Percentiles rank a stretch among this genome's conserved stretches.
Conservation (phyloP, 495 filamentous ascomycete species). For the Talaromyces proteolyticus region DNA sequence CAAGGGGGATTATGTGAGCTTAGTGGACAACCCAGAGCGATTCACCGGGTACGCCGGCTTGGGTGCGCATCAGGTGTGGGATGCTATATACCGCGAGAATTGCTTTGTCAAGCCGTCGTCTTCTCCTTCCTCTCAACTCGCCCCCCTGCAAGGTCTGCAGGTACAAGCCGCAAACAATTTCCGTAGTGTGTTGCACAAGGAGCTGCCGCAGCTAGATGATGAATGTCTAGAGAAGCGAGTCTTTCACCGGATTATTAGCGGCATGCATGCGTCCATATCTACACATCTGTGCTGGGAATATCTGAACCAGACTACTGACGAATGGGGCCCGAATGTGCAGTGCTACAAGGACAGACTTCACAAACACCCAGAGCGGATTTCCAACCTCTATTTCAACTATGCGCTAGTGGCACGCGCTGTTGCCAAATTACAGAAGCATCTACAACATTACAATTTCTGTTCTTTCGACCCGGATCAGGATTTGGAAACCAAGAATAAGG, state of each 20-base stretch:
- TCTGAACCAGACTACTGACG: conserved; percentile 87
- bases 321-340: conserved; percentile 86
- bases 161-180: conserved; percentile 77
- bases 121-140: conserved; percentile 26
- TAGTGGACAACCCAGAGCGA: conserved; percentile 89
- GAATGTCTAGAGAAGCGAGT: conserved; percentile 96
- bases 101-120: conserved; percentile 74
- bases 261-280: conserved; percentile 96
- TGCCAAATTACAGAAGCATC: conserved; percentile 81
- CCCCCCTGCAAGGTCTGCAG: conserved; percentile 24
- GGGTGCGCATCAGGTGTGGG: conserved; percentile 84
- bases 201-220: conserved; percentile 72
- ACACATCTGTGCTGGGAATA: conserved; percentile 97
- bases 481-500: conserved; percentile 67
- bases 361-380: conserved; percentile 80
- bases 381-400: conserved; percentile 99
- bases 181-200: conserved; percentile 70
- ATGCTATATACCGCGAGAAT: conserved; percentile 94
- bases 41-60: conserved; percentile 90
- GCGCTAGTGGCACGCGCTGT: conserved; percentile 86
- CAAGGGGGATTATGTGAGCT: conserved; percentile 93
- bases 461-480: conserved; percentile 79
- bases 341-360: conserved; percentile 87
- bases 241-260: conserved; percentile 89
- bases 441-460: conserved; percentile 86